Evolutionary conservation across 495 filamentous ascomycete genomes (phyloP).

Genomic region (Parathielavia appendiculata): DNA sequence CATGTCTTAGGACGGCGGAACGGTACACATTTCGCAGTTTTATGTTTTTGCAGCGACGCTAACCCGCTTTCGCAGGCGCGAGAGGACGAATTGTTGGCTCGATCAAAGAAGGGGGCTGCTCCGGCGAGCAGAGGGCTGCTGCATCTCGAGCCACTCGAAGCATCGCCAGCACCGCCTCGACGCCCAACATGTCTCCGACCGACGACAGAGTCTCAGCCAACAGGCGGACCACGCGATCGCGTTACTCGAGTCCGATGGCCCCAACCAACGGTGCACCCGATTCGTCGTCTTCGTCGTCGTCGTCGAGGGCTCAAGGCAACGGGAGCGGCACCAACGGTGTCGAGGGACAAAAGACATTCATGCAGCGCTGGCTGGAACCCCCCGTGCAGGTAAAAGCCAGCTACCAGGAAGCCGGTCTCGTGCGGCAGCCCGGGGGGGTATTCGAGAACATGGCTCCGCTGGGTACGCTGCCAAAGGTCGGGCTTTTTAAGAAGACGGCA

Average conservation of each 20-base stretch:
- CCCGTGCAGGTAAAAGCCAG: slow-evolving; percentile 60
- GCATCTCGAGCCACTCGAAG: slow-evolving; percentile 5
- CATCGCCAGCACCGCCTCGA: slow-evolving; percentile 4
- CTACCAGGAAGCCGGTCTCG: slow-evolving; percentile 61
- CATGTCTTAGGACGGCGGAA: slow-evolving; percentile 18
- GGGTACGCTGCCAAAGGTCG: slow-evolving; percentile 55
- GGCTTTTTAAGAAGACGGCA: slow-evolving; percentile 38
- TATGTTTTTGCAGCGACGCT: slow-evolving; percentile 22
- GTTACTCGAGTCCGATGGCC: slow-evolving; percentile 51
- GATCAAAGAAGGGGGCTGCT: slow-evolving; percentile 30
- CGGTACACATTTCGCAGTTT: slow-evolving; percentile 19
- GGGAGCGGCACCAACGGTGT: slow-evolving; percentile 21
- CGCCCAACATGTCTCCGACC: slow-evolving; percentile 27
- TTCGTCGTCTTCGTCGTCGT: slow-evolving; percentile 13
- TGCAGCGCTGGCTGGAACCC: slow-evolving; percentile 68
- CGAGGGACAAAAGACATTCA: slow-evolving; percentile 31
- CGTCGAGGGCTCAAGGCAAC: slow-evolving; percentile 10
- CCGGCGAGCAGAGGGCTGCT: slow-evolving; percentile 15
- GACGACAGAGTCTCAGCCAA: slow-evolving; percentile 20
- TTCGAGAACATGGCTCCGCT: slow-evolving; percentile 66
- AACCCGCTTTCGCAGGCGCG: slow-evolving; percentile 31
- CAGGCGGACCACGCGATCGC: slow-evolving; percentile 44
- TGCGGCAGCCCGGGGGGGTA: slow-evolving; percentile 51
- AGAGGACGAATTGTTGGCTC: slow-evolving; percentile 21
- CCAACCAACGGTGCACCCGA: slow-evolving; percentile 33